Conservation (phyloP, 2,329 filamentous ascomycete species). For the Tolypocladium ovalisporum region DNA sequence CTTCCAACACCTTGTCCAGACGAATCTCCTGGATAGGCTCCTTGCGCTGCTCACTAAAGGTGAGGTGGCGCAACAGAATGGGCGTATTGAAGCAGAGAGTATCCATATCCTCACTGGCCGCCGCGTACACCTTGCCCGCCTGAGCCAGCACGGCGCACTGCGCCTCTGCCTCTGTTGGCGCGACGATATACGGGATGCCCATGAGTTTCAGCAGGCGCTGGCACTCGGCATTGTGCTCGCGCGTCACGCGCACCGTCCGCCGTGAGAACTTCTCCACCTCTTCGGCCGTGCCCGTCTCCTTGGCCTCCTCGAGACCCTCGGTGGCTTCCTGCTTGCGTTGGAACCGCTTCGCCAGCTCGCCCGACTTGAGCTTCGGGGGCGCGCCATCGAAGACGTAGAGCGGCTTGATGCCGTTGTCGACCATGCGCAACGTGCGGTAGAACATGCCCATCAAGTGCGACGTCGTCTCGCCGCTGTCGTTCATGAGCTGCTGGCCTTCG, state of each 20-base stretch:
- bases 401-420: constrained; percentile 98
- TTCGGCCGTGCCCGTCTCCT: constrained; percentile 90
- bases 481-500: constrained; percentile 92
- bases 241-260: constrained; percentile 86
- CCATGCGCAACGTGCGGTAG: constrained; percentile 94
- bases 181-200: constrained; percentile 91
- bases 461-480: constrained; percentile 89
- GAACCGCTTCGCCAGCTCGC: constrained; percentile 91
- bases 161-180: constrained; percentile 92
- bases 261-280: constrained; percentile 98
- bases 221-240: constrained; percentile 93
- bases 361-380: constrained; percentile 93
- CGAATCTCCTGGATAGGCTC: constrained; percentile 96
- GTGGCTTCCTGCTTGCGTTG: constrained; percentile 89
- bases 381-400: constrained; percentile 97
- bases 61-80: constrained; percentile 83
- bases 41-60: constrained; percentile 94
- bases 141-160: constrained; percentile 86
- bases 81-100: constrained; percentile 92
- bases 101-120: constrained; percentile 98
- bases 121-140: constrained; percentile 91
- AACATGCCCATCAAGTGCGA: constrained; percentile 99
- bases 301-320: constrained; percentile 86
- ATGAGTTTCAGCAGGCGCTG: constrained; percentile 85
- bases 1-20: constrained; percentile 75